Conservation (phyloP, 805 yeast species). For the Spathaspora sp. region DNA sequence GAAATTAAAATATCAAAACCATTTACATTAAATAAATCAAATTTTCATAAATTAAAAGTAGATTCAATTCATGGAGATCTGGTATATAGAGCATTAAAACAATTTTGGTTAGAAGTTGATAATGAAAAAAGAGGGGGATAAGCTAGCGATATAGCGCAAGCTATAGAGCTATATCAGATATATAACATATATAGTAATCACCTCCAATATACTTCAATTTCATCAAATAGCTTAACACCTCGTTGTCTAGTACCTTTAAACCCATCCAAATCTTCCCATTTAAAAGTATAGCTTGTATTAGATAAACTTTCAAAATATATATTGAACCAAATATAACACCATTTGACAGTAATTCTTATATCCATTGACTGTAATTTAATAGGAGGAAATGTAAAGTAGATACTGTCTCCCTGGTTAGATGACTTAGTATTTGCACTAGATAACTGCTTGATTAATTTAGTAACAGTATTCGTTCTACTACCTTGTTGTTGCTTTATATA, state of each 20-base stretch:
- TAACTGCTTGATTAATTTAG: background rate
- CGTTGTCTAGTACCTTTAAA: conserved; percentile 54
- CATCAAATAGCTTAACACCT: conserved; percentile 54
- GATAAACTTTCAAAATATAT: conserved; percentile 32
- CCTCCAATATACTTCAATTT: conserved; percentile 39
- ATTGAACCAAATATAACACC: conserved; percentile 25
- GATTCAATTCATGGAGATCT: conserved; percentile 16
- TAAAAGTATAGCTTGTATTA: background rate
- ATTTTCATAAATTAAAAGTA: conserved; percentile 15
- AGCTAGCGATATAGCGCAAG: background rate
- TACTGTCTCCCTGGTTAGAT: background rate
- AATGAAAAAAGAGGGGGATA: conserved; percentile 25
- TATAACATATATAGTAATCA: too few relatives aligned
- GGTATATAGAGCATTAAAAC: conserved; percentile 21
- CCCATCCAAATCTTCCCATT: conserved; percentile 59
- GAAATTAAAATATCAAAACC: conserved; percentile 39
- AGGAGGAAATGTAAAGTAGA: background rate
- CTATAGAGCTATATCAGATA: background rate
- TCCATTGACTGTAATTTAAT: background rate
- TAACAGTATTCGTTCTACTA: background rate
- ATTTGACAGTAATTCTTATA: conserved; percentile 1
- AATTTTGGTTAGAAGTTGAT: conserved; percentile 26
- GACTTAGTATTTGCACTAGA: background rate
- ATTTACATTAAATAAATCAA: conserved; percentile 26
- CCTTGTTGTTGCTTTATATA: background rate